Base-by-base conservation (phyloP, 306 rosid species). In the Trifolium subterraneum region DNA sequence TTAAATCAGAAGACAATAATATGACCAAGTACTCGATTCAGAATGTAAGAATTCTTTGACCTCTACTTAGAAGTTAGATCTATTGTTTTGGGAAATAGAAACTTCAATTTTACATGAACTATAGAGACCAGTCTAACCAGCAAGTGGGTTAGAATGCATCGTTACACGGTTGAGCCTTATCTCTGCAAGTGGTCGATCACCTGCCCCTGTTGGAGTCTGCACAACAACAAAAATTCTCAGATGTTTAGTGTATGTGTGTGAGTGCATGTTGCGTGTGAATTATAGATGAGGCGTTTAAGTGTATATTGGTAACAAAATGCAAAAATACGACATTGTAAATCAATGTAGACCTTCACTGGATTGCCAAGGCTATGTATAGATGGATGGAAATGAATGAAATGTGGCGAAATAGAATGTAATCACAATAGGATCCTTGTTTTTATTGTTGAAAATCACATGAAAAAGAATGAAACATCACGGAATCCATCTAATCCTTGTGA, bases 151-250 rank as follows among this genome's bases (percentile, higher is more conserved):
- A 56, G 98, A 94, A 72, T 87, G 96, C 23, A 92, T 83, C 15
- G 96, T 93, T 42, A 92, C 92, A 8, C 92, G 96, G 76, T 92
- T 92, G 73, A 93, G 98, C 82, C 96, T 84, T 78, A 93, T 93
- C 90, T 93, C 98, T 0, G 92, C 98, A 36, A 92, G 98, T 19
- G 98, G 98, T 48, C 96, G 94, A 64, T 92, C 98, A n/a, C 90
- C 94, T 10, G 88, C 79, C 55, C 98, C 96, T 13, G 86, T 92
- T 85, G 33, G 99, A 75, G 97, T 92, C 99, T 94, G 96, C 90
- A 92, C 6, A 61, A 76, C 44, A 27, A 71, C 62, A 13, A 44
- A 44, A 6, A 48, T 62, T 8, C 10, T 50, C 1, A 10, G 10
- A 74, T 39, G 13, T 14, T 9, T 33, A 15, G 41, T 35, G 19